Evolutionary conservation across 2,329 filamentous ascomycete genomes (phyloP).

Genomic region (Elsinoe arachidis): DNA sequence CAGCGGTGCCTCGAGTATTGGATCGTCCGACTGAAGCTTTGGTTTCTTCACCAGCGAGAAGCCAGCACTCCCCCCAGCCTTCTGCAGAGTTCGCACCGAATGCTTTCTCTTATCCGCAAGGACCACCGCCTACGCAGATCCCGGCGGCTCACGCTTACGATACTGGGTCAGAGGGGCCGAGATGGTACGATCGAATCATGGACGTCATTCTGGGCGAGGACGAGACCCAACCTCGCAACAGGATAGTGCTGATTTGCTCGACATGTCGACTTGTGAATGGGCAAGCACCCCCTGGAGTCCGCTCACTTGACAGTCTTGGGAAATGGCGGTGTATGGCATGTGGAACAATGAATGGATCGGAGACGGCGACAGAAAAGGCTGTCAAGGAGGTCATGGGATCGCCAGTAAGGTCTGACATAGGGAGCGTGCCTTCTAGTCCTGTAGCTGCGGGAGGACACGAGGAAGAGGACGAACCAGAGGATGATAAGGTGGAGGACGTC

Average conservation of each 20-base stretch:
- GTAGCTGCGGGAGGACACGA: constrained; percentile 22
- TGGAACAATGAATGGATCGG: constrained; percentile 68
- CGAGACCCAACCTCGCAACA: constrained; percentile 84
- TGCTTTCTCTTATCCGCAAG: constrained; percentile 44
- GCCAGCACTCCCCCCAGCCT: constrained; percentile 16
- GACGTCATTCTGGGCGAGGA: constrained; percentile 92
- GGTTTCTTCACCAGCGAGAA: neutral
- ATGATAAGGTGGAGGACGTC: constrained; percentile 16
- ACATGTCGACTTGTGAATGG: constrained; percentile 86
- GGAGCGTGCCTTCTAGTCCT: constrained; percentile 12
- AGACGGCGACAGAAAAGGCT: constrained; percentile 66
- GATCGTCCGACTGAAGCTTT: constrained; percentile 48
- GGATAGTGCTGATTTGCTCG: constrained; percentile 75
- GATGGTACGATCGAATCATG: constrained; percentile 92
- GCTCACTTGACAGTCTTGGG: constrained; percentile 67
- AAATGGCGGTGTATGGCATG: constrained; percentile 87
- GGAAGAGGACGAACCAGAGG: constrained; percentile 18
- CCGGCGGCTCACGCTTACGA: constrained; percentile 20
- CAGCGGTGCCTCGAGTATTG: constrained; percentile 37
- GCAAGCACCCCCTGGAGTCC: constrained; percentile 82
- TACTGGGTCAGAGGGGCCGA: constrained; percentile 27
- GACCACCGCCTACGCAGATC: constrained; percentile 19
- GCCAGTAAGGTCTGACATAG: constrained; percentile 13
- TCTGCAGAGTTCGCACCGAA: constrained; percentile 67
- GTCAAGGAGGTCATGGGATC: constrained; percentile 50